Evolutionary conservation across 495 filamentous ascomycete genomes (phyloP).

Genomic region (Aspergillus diversus): DNA sequence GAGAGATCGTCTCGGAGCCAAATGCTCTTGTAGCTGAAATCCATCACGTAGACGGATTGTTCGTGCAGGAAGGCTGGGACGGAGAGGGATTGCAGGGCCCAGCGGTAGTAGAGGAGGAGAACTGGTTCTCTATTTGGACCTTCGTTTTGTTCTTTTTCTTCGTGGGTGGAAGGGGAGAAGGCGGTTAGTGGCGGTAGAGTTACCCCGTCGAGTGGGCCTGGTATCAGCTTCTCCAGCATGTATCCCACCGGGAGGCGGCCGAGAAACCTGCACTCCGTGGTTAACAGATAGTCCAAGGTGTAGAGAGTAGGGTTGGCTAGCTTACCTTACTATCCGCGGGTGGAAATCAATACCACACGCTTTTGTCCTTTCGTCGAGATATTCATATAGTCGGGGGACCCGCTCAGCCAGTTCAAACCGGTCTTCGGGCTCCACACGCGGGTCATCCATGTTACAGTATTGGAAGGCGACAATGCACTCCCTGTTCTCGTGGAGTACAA

Average conservation of each 20-base stretch:
- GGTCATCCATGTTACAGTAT: neutral
- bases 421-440: constrained; percentile 8
- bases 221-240: constrained; percentile 9
- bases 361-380: neutral
- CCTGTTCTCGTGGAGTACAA: constrained; percentile 3
- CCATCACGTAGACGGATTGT: constrained; percentile 4
- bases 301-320: neutral
- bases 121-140: constrained; percentile 7
- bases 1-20: constrained; percentile 12
- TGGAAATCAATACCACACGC: neutral
- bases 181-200: neutral
- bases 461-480: constrained; percentile 14
- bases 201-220: constrained; percentile 3
- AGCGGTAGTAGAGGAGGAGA: constrained; percentile 15
- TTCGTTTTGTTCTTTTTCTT: too few species aligned
- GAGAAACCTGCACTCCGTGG: constrained; percentile 5
- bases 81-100: constrained; percentile 12
- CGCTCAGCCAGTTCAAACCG: constrained; percentile 9
- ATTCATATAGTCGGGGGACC: constrained; percentile 6
- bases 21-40: constrained; percentile 1
- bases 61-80: constrained; percentile 7
- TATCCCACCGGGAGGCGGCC: constrained; percentile 8
- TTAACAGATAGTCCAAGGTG: neutral
- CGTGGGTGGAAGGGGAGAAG: neutral
- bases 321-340: neutral